Evolutionary conservation across 2,329 filamentous ascomycete species (phyloP).

Genomic region (Penicillium brevicompactum): DNA sequence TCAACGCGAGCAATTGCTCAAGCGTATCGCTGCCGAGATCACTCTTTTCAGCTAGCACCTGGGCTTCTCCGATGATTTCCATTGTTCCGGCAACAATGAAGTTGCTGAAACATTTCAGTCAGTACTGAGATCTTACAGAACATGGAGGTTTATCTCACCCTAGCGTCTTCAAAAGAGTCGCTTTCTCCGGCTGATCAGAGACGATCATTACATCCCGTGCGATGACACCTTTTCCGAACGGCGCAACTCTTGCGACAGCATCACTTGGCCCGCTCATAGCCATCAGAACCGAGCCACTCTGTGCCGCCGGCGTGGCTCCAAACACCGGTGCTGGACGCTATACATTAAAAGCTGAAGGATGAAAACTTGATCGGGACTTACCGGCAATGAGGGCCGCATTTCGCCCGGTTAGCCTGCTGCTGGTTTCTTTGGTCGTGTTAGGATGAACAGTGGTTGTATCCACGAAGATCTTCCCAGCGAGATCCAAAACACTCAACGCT

Average conservation of each 20-base stretch:
- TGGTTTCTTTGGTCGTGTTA: conserved; percentile 6
- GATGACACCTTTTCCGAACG: conserved; percentile 10
- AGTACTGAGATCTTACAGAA: too few relatives aligned
- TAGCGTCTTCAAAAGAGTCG: conserved; percentile 11
- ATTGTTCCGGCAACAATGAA: conserved; percentile 23
- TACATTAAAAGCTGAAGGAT: neutral
- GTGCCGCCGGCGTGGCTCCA: conserved; percentile 12
- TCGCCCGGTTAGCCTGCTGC: neutral
- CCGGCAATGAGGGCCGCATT: conserved; percentile 6
- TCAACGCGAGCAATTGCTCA: conserved; percentile 30
- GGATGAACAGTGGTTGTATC: conserved; percentile 18
- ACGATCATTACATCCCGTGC: conserved; percentile 15
- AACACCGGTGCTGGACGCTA: conserved; percentile 11
- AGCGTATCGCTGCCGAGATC: conserved; percentile 26
- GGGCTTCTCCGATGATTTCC: conserved; percentile 34
- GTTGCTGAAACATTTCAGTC: conserved; percentile 10
- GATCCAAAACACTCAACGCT: conserved; percentile 1
- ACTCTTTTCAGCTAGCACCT: conserved; percentile 35
- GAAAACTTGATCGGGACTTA: neutral
- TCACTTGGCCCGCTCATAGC: conserved; percentile 3
- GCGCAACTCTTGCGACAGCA: neutral
- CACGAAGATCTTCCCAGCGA: conserved; percentile 9
- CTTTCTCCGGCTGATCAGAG: conserved; percentile 14
- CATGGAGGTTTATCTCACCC: conserved; percentile 3
- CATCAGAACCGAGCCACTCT: conserved; percentile 11